A percentile compares a stretch with the other conserved stretches of the same genome.
phyloP scores from a whole-genome alignment of 345 rosid species.

The Arabidopsis arenosa region DNA sequence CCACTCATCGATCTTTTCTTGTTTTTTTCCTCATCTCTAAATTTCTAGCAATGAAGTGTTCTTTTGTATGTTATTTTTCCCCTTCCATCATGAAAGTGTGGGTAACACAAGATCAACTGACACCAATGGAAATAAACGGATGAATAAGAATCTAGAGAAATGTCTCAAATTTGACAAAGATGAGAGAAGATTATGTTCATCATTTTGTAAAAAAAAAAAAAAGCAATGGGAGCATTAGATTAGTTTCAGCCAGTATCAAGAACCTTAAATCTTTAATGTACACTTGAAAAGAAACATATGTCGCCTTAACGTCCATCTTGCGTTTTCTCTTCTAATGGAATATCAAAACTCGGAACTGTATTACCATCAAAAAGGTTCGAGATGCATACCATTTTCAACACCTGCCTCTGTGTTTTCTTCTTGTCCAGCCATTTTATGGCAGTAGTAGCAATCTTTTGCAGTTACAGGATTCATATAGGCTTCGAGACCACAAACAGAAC shows the following conservation, averaged over 20 bases:
- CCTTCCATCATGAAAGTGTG: slow-evolving; percentile 12
- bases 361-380: no score
- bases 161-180: background rate
- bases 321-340: no score
- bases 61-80: background rate
- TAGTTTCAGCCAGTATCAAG: background rate
- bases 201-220: background rate
- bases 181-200: background rate
- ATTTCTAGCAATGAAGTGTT: slow-evolving; percentile 16
- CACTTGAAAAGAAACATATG: background rate
- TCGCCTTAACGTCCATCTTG: background rate
- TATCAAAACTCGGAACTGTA: no score
- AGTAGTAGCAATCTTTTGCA: background rate
- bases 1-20: slow-evolving; percentile 7
- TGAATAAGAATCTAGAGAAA: slow-evolving; percentile 16
- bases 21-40: slow-evolving; percentile 31
- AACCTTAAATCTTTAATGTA: background rate
- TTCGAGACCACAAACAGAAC: background rate
- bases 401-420: background rate
- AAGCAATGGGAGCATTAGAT: background rate
- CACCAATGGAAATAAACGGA: background rate
- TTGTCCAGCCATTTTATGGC: background rate
- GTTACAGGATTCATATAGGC: background rate
- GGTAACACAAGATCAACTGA: slow-evolving; percentile 1
- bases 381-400: no score